These are phyloP conservation scores for Vigna angularis DNA, from an alignment of 306 rosid genomes.

Conservation along the genomic window DNA sequence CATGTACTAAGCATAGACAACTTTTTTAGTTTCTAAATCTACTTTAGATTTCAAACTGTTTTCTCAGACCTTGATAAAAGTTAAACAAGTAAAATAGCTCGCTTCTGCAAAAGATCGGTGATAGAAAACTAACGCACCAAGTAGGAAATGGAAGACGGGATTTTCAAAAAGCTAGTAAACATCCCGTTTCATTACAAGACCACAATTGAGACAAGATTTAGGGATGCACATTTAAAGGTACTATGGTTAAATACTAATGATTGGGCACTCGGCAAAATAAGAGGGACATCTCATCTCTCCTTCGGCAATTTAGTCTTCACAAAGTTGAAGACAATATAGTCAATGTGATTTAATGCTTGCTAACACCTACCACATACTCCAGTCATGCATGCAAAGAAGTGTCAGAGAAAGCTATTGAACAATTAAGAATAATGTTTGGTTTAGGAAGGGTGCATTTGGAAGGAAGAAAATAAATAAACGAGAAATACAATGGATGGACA, in stretches of 20 bases:
- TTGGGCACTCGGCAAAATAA: background rate
- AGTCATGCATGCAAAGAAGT: too few species aligned
- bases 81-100: background rate
- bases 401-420: background rate
- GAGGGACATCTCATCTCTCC: background rate
- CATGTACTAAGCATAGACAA: slow-evolving; percentile 16
- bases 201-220: background rate
- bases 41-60: slow-evolving; percentile 15
- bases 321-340: background rate
- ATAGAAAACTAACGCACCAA: slow-evolving; percentile 22
- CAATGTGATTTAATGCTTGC: too few species aligned
- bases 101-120: slow-evolving; percentile 4
- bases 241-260: background rate
- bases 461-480: too few species aligned
- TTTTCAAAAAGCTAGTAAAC: slow-evolving; percentile 18
- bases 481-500: too few species aligned
- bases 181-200: background rate
- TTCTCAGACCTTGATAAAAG: slow-evolving; percentile 1
- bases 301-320: background rate
- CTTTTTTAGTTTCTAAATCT: slow-evolving; percentile 12
- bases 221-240: background rate
- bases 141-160: slow-evolving; percentile 7
- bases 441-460: too few species aligned
- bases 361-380: too few species aligned
- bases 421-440: background rate